Conservation (phyloP, 208 protist species). For the Novymonas esmeraldas region DNA sequence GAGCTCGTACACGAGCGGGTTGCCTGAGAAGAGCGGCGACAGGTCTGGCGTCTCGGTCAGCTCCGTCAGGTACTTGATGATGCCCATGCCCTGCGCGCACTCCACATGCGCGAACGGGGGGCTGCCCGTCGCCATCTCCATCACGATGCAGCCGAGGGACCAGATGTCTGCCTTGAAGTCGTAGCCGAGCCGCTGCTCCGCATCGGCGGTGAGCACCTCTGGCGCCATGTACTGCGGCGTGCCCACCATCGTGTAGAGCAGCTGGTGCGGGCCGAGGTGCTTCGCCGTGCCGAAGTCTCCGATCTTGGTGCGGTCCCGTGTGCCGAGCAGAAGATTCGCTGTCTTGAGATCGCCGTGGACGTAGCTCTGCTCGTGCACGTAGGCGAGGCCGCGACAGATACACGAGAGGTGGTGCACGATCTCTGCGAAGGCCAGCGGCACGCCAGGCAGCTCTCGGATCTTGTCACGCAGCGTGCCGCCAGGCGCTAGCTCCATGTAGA, state of each 20-base stretch:
- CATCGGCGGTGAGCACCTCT: constrained; percentile 80
- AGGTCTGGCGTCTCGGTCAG: constrained; percentile 80
- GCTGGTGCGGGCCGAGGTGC: constrained; percentile 65
- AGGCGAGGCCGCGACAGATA: constrained; percentile 86
- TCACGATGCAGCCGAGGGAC: constrained; percentile 87
- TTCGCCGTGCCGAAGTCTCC: constrained; percentile 95
- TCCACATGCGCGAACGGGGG: constrained; percentile 77
- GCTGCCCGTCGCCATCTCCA: constrained; percentile 87
- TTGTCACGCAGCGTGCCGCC: constrained; percentile 86
- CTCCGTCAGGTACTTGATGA: constrained; percentile 82
- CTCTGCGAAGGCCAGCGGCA: constrained; percentile 60
- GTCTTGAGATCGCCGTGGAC: constrained; percentile 93
- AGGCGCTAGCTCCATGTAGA: constrained; percentile 94
- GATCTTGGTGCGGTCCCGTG: constrained; percentile 89
- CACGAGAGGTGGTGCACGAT: constrained; percentile 83
- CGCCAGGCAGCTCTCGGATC: constrained; percentile 62
- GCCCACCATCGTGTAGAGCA: constrained; percentile 82
- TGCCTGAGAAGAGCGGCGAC: constrained; percentile 62
- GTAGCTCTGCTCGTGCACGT: constrained; percentile 88
- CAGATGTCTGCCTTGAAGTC: constrained; percentile 93
- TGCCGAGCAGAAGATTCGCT: constrained; percentile 88
- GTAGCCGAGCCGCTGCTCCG: constrained; percentile 55
- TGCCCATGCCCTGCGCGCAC: constrained; percentile 75
- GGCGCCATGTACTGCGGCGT: constrained; percentile 95
- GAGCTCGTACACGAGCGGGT: constrained; percentile 81